Evolutionary conservation across 2,329 filamentous ascomycete species (phyloP).

Genomic region (Nemania abortiva): DNA sequence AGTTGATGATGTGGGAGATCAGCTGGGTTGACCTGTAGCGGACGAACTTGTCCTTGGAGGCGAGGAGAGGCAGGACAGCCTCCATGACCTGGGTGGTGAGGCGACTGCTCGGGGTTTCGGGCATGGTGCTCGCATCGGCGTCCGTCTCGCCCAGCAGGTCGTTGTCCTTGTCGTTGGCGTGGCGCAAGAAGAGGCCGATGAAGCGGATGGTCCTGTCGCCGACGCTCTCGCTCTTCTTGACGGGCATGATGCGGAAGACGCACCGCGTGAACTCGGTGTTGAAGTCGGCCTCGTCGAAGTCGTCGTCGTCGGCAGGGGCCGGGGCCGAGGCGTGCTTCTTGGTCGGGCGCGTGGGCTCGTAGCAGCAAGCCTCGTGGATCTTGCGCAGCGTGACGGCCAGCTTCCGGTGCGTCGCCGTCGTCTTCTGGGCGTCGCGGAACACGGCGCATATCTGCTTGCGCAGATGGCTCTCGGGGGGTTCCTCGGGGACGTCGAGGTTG

Average conservation of each 20-base stretch:
- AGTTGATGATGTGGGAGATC: constrained; percentile 91
- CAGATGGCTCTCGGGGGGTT: constrained; percentile 76
- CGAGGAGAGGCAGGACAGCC: constrained; percentile 79
- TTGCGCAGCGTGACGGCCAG: constrained; percentile 88
- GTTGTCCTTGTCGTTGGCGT: constrained; percentile 77
- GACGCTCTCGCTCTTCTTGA: constrained; percentile 91
- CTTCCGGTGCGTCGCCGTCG: constrained; percentile 90
- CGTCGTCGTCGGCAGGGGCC: constrained; percentile 56
- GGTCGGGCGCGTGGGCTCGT: constrained; percentile 67
- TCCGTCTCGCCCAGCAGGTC: constrained; percentile 74
- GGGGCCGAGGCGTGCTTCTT: constrained; percentile 52
- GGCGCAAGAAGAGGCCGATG: constrained; percentile 84
- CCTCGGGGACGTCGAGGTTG: constrained; percentile 71
- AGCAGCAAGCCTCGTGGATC: constrained; percentile 86
- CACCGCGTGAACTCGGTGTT: constrained; percentile 88
- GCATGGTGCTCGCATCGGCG: constrained; percentile 76
- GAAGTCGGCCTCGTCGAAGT: constrained; percentile 88
- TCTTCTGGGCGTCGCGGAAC: constrained; percentile 87
- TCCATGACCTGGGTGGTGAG: constrained; percentile 81
- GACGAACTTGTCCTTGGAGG: constrained; percentile 91
- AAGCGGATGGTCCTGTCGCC: constrained; percentile 90
- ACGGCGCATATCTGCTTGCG: constrained; percentile 79
- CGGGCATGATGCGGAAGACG: constrained; percentile 81
- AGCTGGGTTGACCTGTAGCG: constrained; percentile 91
- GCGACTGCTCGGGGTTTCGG: constrained; percentile 86